Percentiles rank a stretch among this genome's conserved stretches.
Conservation (phyloP, 2,329 filamentous ascomycete genomes). For the Fusarium burgessii region DNA sequence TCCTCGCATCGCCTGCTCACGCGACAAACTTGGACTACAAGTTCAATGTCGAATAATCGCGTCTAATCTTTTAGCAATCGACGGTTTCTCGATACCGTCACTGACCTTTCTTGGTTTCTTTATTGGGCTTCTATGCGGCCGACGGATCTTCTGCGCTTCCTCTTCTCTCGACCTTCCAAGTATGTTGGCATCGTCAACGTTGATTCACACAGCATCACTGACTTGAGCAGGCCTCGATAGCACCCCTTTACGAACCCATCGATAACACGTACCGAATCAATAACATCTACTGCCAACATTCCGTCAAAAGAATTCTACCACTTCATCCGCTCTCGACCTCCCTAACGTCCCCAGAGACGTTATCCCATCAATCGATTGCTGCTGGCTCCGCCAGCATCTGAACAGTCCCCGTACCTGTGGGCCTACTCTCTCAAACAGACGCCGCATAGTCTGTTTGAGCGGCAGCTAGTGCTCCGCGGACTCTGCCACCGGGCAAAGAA, state of each 20-base stretch:
- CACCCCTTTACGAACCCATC: constrained; percentile 57
- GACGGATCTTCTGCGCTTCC: constrained; percentile 90
- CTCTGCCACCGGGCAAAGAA: constrained; percentile 58
- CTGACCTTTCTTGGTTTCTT: constrained; percentile 38
- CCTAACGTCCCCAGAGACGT: constrained; percentile 88
- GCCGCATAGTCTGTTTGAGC: constrained; percentile 95
- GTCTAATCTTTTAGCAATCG: constrained; percentile 43
- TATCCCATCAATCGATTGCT: constrained; percentile 67
- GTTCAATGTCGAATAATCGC: constrained; percentile 47
- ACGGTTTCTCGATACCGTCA: constrained; percentile 44
- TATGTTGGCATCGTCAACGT: constrained; percentile 59
- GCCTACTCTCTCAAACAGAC: constrained; percentile 98
- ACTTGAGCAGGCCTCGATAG: constrained; percentile 66
- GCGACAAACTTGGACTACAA: constrained; percentile 31
- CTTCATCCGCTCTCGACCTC: constrained; percentile 85
- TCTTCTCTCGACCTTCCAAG: constrained; percentile 91
- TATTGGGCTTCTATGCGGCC: constrained; percentile 82
- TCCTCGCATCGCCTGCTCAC: constrained; percentile 21
- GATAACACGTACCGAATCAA: constrained; percentile 49
- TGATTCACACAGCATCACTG: background rate
- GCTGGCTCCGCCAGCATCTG: constrained; percentile 90
- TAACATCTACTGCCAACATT: constrained; percentile 79
- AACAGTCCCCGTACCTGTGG: constrained; percentile 76
- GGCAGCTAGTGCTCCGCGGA: constrained; percentile 96
- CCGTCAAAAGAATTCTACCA: constrained; percentile 84